Evolutionary conservation across 2,329 filamentous ascomycete genomes (phyloP).

Genomic region (Talaromyces atroroseus): DNA sequence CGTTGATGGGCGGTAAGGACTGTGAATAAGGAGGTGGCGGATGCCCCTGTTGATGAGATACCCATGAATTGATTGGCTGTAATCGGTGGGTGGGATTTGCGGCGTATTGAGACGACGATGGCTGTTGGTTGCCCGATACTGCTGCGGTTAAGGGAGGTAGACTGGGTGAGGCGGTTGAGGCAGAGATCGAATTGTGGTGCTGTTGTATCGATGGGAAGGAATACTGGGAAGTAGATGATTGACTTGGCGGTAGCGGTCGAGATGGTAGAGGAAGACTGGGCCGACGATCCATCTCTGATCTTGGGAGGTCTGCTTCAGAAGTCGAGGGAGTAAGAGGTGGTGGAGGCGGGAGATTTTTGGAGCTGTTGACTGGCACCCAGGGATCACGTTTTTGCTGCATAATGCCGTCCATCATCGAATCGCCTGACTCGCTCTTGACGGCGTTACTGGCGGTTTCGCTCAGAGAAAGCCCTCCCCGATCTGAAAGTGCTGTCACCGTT

Average conservation of each 20-base stretch:
- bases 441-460: conserved; percentile 38
- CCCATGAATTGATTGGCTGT: conserved; percentile 38
- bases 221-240: conserved; percentile 29
- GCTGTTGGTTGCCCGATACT: conserved; percentile 20
- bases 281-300: conserved; percentile 20
- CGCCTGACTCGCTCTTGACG: conserved; percentile 36
- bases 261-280: conserved; percentile 35
- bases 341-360: conserved; percentile 6
- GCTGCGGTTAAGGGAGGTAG: conserved; percentile 25
- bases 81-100: conserved; percentile 19
- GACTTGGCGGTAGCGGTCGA: conserved; percentile 22
- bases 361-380: conserved; percentile 37
- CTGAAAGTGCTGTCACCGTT: conserved; percentile 12
- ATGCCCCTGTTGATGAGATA: conserved; percentile 25
- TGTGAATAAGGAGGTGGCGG: conserved; percentile 31
- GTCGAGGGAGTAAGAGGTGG: conserved; percentile 5
- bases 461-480: conserved; percentile 19
- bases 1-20: conserved; percentile 34
- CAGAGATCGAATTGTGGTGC: conserved; percentile 14
- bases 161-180: conserved; percentile 27
- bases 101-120: conserved; percentile 21
- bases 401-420: conserved; percentile 26
- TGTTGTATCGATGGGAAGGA: conserved; percentile 32
- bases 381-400: conserved; percentile 32
- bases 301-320: conserved; percentile 7